Percentiles rank a stretch among this genome's conserved stretches.
Conservation (phyloP, 2,329 filamentous ascomycete species). For the Chrysoporthe deuterocubensis region DNA sequence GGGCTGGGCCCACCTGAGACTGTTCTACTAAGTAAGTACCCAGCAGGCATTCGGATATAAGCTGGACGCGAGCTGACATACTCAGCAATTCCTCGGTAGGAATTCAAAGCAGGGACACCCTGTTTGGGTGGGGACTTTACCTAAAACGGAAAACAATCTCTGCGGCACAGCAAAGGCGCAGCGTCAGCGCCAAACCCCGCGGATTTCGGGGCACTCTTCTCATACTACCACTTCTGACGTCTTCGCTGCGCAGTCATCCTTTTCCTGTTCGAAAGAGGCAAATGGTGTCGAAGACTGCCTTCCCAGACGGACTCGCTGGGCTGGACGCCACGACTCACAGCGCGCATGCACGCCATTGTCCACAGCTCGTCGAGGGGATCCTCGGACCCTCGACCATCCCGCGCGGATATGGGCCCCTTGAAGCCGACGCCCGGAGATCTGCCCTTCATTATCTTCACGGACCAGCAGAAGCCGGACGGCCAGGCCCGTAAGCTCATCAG, state of each 20-base stretch:
- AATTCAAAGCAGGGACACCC: not conserved
- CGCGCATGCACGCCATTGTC: not conserved
- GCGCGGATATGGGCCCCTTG: not conserved
- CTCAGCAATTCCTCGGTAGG: not conserved
- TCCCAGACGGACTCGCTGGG: not conserved
- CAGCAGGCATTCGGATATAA: too few relatives aligned
- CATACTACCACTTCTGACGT: not conserved
- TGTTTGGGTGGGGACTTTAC: not conserved
- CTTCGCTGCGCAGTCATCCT: not conserved
- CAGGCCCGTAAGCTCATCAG: constrained; percentile 43
- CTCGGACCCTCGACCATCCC: not conserved
- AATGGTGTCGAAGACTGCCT: not conserved
- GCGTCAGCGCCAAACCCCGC: not conserved
- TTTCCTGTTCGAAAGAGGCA: not conserved
- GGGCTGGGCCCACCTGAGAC: too few relatives aligned
- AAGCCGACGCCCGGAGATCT: constrained; percentile 26
- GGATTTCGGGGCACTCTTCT: not conserved
- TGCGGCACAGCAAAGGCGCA: not conserved
- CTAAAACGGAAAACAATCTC: constrained; percentile 22
- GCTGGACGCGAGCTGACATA: not conserved
- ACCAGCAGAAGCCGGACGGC: constrained; percentile 35
- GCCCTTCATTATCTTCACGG: constrained; percentile 39
- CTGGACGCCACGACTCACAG: not conserved
- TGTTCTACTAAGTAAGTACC: too few relatives aligned
- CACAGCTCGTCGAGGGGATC: not conserved